These are phyloP conservation scores for Gaultheria prostrata DNA, from an alignment of 148 eudicot genomes.

Conservation along the genomic window DNA sequence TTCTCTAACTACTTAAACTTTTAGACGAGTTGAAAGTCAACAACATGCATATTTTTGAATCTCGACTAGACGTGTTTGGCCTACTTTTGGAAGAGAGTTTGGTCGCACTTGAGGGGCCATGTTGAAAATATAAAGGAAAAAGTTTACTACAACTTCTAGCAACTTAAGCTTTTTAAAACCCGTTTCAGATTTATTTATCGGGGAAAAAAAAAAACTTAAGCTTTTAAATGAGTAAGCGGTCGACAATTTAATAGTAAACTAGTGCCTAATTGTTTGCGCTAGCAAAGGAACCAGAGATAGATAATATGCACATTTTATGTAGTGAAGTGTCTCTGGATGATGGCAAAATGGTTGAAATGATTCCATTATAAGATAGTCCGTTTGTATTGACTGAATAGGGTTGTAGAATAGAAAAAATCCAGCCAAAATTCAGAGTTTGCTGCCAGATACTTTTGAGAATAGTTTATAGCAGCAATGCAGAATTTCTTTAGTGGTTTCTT, in stretches of 20 bases:
- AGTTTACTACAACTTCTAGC: not conserved
- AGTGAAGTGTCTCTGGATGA: not conserved
- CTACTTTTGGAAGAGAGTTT: not conserved
- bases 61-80: not conserved
- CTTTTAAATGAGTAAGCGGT: not conserved
- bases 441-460: not conserved
- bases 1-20: not conserved
- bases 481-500: constrained; percentile 2
- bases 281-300: not conserved
- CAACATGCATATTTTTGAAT: not conserved
- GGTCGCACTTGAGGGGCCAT: not conserved
- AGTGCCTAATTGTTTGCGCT: not conserved
- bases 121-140: not conserved
- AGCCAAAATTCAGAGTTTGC: not conserved
- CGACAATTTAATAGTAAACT: not conserved
- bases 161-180: not conserved
- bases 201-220: too few relatives aligned
- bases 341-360: constrained; percentile 17
- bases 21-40: not conserved
- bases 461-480: not conserved
- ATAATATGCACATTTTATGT: not conserved
- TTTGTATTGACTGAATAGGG: constrained; percentile 24
- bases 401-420: constrained; percentile 15
- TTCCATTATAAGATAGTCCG: constrained; percentile 37
- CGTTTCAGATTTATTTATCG: too few relatives aligned